Evolutionary conservation across 345 rosid species (phyloP), one percentile per base, ranked within the genome.

Genomic region (Eucalyptus viminalis): DNA sequence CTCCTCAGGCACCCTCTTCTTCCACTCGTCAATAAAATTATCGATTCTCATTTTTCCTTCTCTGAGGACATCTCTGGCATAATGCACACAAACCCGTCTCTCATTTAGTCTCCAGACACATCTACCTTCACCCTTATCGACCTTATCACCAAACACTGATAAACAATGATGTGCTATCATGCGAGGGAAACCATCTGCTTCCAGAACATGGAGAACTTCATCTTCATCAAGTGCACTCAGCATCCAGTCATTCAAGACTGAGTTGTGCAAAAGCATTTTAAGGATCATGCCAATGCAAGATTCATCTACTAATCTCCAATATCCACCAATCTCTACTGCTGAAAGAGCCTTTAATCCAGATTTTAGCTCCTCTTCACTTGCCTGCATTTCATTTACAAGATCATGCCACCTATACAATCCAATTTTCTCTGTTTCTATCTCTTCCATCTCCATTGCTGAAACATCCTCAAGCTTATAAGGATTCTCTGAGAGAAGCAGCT

Each of bases 241-340:
- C 6, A 93, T 92, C 99, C 99, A 97, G 90, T 93, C 95, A 88
- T 95, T 95, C 91, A 95, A 83, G 12, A 97, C 93, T 9, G 94
- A 93, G 88, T 95, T 97, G 54, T 94, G 95, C 89, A 97, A 87
- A 12, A 97, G 93, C 94, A 95, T 93, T 86, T 92, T 92, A 67
- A 97, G 93, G 89, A 97, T 92, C 88, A 92, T 87, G 89, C 92
- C 98, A 93, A 96, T 91, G 92, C 93, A 96, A 86, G 89, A 92
- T 45, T 95, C 97, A 90, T 95, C 97, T 60, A 97, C 91, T 90
- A 92, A 89, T 87, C 99, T 97, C 99, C 99, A 97, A 80, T 91
- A 95, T 27, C 98, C 98, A 90, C 93, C 95, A 89, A 97, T 95
- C 92, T 97, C 99, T 67, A 95, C 92, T 11, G 98, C 99, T 49